Conservation (phyloP, 441 rosid species). For the Omphalea diandra region DNA sequence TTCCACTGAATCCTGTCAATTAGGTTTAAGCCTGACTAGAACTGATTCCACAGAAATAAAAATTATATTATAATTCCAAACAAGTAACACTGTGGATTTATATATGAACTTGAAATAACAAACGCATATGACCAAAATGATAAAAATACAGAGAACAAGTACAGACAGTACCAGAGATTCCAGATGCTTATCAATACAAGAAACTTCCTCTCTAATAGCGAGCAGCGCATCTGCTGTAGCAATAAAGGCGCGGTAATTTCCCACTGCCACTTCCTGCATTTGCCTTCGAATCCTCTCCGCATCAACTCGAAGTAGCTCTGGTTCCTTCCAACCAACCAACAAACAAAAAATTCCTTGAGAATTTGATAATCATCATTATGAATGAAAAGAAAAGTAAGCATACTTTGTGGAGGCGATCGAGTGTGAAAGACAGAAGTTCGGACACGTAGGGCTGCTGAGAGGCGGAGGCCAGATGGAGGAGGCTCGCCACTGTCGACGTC, state of each 20-base stretch:
- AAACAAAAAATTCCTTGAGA: constrained; percentile 11
- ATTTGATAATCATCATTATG: no score
- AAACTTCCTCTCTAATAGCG: constrained; percentile 79
- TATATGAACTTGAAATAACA: no score
- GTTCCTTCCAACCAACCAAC: constrained; percentile 50
- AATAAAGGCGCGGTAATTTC: constrained; percentile 85
- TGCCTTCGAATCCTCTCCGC: constrained; percentile 94
- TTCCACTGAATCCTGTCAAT: neutral
- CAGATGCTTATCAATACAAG: constrained; percentile 88
- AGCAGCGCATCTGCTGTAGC: constrained; percentile 92
- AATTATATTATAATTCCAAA: neutral
- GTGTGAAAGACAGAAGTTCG: constrained; percentile 96
- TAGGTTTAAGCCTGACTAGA: neutral
- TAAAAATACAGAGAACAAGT: no score
- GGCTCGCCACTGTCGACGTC: constrained; percentile 39
- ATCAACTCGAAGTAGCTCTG: constrained; percentile 90
- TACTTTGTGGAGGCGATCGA: constrained; percentile 96
- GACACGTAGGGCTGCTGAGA: constrained; percentile 90
- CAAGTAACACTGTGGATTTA: no score
- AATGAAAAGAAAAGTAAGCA: no score
- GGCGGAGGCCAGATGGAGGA: constrained; percentile 74
- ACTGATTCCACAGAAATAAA: neutral
- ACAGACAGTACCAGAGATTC: constrained; percentile 78
- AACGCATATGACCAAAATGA: neutral
- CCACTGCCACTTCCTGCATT: constrained; percentile 97